Evolutionary conservation across 768 basidiomycete species (phyloP), one percentile per base, ranked within the genome.

Genomic region (Leucocoprinus sp.): DNA sequence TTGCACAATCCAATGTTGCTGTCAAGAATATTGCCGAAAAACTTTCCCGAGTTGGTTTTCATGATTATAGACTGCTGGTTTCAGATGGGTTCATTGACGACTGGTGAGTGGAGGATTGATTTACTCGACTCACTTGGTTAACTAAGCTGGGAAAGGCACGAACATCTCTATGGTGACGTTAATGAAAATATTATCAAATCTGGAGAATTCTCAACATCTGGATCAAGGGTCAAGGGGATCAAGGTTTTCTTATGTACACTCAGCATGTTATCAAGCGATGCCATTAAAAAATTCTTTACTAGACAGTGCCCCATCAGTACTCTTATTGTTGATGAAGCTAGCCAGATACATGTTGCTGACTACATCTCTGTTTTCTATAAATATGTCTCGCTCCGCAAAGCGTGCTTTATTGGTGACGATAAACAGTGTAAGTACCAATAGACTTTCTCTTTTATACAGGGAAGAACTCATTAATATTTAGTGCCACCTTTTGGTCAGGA

Each of bases 21-120:
- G 89, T 91, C 17, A 90, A 88, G 61, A 91, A 92, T 53, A 90
- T 92, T 64, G 88, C 85, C 42, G 83, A 86, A 55, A 87, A 88
- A 64, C 64, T 92, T 14, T 60, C 67, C n/a, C 60, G 70, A 6
- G 65, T 74, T 55, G 69, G 64, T 0, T 76, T 86, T 48, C 35
- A 52, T 2, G 52, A 73, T 7, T 92, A 79, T 74, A 78, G 67
- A 50, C 66, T 92, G 2, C 57, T 91, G 2, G 82, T 90, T n/a
- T 82, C 88, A 1, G 63, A 60, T 55, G 63, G 81, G 0, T 92
- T 90, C 55, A 71, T 77, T 52, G 60, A 59, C 57, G 71, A 69
- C 49, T 88, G 87, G 86, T 86, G 53, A 58, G 58, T 52, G 11
- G 26, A 42, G 29, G 50, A 18, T 22, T 37, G 17, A 35, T 42